Evolutionary conservation across 352 stramenopile genomes (phyloP).

Genomic region (Pythium aquatile): DNA sequence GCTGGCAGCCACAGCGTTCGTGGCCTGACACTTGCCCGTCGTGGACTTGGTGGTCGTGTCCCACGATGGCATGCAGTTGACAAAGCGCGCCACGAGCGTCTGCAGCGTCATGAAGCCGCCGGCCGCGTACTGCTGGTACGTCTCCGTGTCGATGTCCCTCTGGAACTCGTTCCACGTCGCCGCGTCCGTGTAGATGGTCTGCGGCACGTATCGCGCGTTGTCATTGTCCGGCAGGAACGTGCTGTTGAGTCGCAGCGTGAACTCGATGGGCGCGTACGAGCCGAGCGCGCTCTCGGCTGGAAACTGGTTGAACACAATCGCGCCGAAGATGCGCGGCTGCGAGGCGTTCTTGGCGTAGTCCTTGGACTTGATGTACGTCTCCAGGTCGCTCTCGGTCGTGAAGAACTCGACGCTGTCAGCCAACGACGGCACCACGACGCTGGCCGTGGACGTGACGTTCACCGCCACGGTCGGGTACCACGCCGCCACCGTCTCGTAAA

Average conservation of each 20-base stretch:
- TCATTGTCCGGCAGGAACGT: constrained; percentile 27
- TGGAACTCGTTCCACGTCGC: constrained; percentile 28
- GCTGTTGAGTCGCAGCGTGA: constrained; percentile 40
- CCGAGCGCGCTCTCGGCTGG: constrained; percentile 29
- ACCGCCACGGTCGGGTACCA: constrained; percentile 36
- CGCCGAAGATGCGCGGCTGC: constrained; percentile 38
- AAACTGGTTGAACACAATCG: constrained; percentile 43
- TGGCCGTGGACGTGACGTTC: constrained; percentile 10
- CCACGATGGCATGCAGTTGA: constrained; percentile 41
- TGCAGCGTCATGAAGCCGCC: constrained; percentile 49
- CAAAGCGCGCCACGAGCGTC: constrained; percentile 46
- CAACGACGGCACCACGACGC: constrained; percentile 37
- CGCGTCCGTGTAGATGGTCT: constrained; percentile 26
- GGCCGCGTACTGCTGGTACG: constrained; percentile 30
- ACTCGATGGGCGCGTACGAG: constrained; percentile 33
- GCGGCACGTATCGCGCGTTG: constrained; percentile 25
- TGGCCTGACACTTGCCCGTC: constrained; percentile 27
- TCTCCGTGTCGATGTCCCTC: constrained; percentile 21
- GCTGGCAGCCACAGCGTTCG: constrained; percentile 11
- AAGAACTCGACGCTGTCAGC: constrained; percentile 44
- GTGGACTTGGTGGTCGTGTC: constrained; percentile 24
- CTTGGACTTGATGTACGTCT: constrained; percentile 36
- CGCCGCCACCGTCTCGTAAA: constrained; percentile 37
- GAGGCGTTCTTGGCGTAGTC: constrained; percentile 28
- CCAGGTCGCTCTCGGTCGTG: constrained; percentile 26